phyloP scores from a whole-genome alignment of 108 stramenopile genomes.

The Pseudonitzschia multistriata region DNA sequence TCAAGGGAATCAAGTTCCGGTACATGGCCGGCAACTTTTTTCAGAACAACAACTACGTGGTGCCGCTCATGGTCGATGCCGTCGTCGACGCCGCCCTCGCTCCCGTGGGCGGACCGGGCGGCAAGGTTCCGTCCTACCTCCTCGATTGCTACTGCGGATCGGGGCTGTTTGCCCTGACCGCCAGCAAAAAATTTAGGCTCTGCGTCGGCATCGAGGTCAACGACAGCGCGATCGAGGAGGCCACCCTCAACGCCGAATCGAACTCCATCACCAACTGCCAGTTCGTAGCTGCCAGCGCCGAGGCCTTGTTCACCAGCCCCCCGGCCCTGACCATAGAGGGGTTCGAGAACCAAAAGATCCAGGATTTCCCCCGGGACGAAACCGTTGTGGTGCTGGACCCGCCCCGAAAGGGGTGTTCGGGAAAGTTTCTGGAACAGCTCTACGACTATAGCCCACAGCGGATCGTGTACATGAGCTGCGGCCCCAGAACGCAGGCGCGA shows the following conservation, averaged over 20 bases:
- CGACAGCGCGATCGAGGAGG: conserved; percentile 81
- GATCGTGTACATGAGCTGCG: conserved; percentile 95
- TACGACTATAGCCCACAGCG: conserved; percentile 80
- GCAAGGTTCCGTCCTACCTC: conserved; percentile 48
- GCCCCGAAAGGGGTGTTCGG: conserved; percentile 92
- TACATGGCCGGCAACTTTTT: conserved; percentile 98
- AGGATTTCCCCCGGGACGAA: conserved; percentile 70
- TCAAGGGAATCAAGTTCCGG: conserved; percentile 65
- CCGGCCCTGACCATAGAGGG: conserved; percentile 17
- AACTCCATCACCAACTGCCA: conserved; percentile 84
- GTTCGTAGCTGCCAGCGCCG: conserved; percentile 88
- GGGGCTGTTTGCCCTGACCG: conserved; percentile 88
- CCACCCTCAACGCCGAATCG: conserved; percentile 71
- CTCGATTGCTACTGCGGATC: conserved; percentile 98
- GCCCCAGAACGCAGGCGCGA: conserved; percentile 94
- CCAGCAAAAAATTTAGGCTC: conserved; percentile 66
- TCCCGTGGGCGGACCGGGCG: conserved; percentile 1
- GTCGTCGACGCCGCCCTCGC: conserved; percentile 64
- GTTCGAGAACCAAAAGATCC: conserved; percentile 35
- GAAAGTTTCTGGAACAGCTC: conserved; percentile 88
- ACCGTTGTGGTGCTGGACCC: conserved; percentile 97
- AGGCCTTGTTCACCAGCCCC: conserved; percentile 80
- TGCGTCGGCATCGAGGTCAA: conserved; percentile 96
- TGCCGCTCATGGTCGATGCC: conserved; percentile 90
- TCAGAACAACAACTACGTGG: conserved; percentile 92